Evolutionary conservation across 1,284 basidiomycete species (phyloP).

Genomic region (Cryptococcus sp.): DNA sequence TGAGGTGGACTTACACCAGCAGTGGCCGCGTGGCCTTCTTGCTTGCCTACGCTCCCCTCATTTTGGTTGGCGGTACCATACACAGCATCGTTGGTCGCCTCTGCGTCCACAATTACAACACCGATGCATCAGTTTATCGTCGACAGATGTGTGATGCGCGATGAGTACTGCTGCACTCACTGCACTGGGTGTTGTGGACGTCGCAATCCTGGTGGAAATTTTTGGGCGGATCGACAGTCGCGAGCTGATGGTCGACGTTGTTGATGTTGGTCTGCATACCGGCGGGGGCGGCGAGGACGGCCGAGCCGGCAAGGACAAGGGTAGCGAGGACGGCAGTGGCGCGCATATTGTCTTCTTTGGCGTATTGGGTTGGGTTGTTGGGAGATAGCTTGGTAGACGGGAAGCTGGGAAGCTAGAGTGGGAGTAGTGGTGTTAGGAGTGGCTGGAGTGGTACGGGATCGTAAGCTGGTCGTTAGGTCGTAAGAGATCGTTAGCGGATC

Average conservation of each 20-base stretch:
- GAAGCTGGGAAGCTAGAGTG: neutral
- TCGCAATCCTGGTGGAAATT: constrained; percentile 19
- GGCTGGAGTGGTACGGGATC: constrained; percentile 4
- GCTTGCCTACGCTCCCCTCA: constrained; percentile 11
- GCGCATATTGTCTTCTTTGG: constrained; percentile 9
- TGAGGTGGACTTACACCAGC: constrained; percentile 10
- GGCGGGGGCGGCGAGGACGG: constrained; percentile 5
- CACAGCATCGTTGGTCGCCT: constrained; percentile 15
- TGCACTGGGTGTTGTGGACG: constrained; percentile 16
- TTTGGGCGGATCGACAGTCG: constrained; percentile 13
- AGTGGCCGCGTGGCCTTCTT: constrained; percentile 7
- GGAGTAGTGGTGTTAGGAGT: neutral
- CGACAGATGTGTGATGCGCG: neutral
- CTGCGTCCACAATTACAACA: neutral
- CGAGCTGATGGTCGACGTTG: constrained; percentile 11
- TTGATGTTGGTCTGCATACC: constrained; percentile 6
- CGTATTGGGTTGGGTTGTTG: neutral
- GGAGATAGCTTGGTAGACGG: neutral
- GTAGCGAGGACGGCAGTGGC: constrained; percentile 9
- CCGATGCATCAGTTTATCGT: neutral
- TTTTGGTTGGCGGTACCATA: constrained; percentile 12
- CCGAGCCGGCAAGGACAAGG: constrained; percentile 6
- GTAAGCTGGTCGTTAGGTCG: constrained; percentile 3
- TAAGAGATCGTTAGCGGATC: neutral
- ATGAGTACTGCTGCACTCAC: constrained; percentile 2